These are phyloP conservation scores for Terana coerulea DNA, from an alignment of 768 basidiomycete species.

Conservation along the genomic window DNA sequence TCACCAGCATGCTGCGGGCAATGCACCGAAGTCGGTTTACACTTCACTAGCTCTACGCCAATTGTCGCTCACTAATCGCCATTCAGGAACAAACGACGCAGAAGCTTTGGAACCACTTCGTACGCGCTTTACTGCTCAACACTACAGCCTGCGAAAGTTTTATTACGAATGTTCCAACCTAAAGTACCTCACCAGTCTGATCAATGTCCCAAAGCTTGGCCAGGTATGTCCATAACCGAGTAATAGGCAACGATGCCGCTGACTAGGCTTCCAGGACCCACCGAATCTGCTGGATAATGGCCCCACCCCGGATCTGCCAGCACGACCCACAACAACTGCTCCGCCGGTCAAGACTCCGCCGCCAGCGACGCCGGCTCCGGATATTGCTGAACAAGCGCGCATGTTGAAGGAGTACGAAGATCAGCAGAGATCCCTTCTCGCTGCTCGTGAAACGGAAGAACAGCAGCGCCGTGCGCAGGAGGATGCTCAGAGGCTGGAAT, in stretches of 20 bases:
- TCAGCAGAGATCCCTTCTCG: conserved; percentile 84
- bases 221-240: conserved; percentile 59
- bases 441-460: conserved; percentile 81
- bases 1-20: conserved; percentile 97
- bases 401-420: conserved; percentile 97
- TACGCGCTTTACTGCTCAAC: conserved; percentile 85
- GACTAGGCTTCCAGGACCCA: conserved; percentile 64
- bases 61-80: neutral
- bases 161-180: conserved; percentile 99
- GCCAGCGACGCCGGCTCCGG: conserved; percentile 66
- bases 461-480: conserved; percentile 73
- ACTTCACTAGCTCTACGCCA: neutral
- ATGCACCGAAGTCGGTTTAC: conserved; percentile 79
- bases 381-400: conserved; percentile 86
- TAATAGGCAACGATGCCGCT: too few species aligned
- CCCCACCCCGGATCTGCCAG: conserved; percentile 81
- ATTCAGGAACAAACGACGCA: conserved; percentile 77
- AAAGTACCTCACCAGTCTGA: conserved; percentile 94
- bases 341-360: conserved; percentile 54
- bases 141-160: conserved; percentile 91
- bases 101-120: conserved; percentile 89
- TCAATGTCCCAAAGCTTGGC: conserved; percentile 97
- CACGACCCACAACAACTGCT: conserved; percentile 59
- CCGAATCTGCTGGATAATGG: conserved; percentile 89
- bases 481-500: conserved; percentile 78